Base-by-base conservation (phyloP, 1,139 yeast genomes). In the Candida sp. region DNA sequence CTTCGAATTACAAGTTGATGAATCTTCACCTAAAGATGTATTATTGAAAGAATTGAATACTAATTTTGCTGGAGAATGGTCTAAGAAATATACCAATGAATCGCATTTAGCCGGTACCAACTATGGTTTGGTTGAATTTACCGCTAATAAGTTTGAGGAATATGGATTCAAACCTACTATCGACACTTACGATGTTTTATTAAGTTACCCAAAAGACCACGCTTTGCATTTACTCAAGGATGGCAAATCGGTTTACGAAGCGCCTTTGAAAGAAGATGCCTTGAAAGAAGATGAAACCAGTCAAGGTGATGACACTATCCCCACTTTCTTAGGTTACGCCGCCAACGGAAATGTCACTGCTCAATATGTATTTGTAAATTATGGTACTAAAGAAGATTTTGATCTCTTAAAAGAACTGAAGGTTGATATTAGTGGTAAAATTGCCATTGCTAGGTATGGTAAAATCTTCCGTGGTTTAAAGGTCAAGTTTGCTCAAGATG, bases 41-140 rank as follows among this genome's bases (percentile, higher is more conserved):
- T 71, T 66, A 45, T 60, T 77, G 22, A 51, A 64, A 3, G 63
- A 77, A 1, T 61, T 80, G 39, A 63, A 68, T 33, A 62, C 70
- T n/a, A 81, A 81, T 53, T 57, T 63, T 25, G 84, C 84, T 2
- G 65, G 71, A 0, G 65, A 77, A 42, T 80, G 85, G 85, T 67
- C 78, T 3, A 53, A 70, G 45, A 68, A 62, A 30, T 85, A 82
- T 55, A 81, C 89, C 4, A 56, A 73, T 11, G 79, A 75, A 41
- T 78, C 86, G 2, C 95, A 87, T 58, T 67, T 87, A 46, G 89
- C 93, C 1, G 96, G 95, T 7, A 77, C 83, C 34, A 83, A 82
- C 55, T 64, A 68, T 43, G 80, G 69, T 9, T 67, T 85, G 47
- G 93, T 81, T 15, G 70, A 84, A 42, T 87, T 84, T 77, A 85